These are phyloP conservation scores for Carex sylvatica DNA, from an alignment of 202 grass and related monocot species.

Conservation along the genomic window DNA sequence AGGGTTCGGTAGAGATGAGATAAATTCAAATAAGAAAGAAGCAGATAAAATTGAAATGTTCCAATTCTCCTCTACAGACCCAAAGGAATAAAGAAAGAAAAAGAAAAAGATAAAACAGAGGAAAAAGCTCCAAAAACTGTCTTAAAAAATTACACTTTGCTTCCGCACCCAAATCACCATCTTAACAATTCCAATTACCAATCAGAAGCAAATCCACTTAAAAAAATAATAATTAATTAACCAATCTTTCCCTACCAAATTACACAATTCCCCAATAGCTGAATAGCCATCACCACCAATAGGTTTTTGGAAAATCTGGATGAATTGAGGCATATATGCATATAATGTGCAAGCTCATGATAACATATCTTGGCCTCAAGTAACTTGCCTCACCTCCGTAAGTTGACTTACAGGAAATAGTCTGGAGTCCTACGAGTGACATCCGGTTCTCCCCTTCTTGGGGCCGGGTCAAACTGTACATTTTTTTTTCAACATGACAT, in stretches of 20 bases:
- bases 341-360: constrained; percentile 17
- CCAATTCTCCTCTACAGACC: constrained; percentile 20
- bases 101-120: background rate
- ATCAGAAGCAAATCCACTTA: constrained; percentile 29
- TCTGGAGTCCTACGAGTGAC: constrained; percentile 42
- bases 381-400: constrained; percentile 20
- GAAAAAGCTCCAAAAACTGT: constrained; percentile 16
- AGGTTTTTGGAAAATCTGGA: constrained; percentile 9
- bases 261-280: constrained; percentile 16
- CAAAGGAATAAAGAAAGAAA: background rate
- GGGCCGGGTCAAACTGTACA: constrained; percentile 40
- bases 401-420: constrained; percentile 33
- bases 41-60: constrained; percentile 18
- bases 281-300: background rate
- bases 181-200: constrained; percentile 14
- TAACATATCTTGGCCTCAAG: constrained; percentile 12
- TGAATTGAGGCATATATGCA: background rate
- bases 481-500: background rate
- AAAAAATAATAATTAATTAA: constrained; percentile 32
- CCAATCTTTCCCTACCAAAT: constrained; percentile 33
- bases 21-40: background rate
- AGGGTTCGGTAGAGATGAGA: background rate
- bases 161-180: constrained; percentile 15
- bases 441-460: constrained; percentile 40
- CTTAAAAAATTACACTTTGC: constrained; percentile 30